Evolutionary conservation across 768 basidiomycete genomes (phyloP).

Genomic region (Leccinum incarnatum): DNA sequence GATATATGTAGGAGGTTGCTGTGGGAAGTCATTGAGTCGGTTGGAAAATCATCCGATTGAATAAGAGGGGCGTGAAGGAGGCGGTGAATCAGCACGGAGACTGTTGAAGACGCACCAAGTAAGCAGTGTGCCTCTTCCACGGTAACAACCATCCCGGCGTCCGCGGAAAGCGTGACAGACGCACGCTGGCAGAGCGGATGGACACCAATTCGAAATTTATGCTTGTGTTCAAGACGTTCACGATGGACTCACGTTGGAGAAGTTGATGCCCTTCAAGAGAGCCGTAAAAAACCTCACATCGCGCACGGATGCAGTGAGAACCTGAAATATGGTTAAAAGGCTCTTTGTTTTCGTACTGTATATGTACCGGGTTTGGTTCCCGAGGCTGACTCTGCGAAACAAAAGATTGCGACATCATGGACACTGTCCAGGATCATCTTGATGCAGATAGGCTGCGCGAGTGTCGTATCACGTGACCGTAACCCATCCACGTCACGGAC

Average conservation of each 20-base stretch:
- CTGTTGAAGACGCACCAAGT: constrained; percentile 51
- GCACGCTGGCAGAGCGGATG: constrained; percentile 53
- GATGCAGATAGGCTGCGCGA: not conserved
- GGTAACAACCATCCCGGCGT: constrained; percentile 64
- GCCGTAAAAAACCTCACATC: constrained; percentile 81
- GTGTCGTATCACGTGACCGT: constrained; percentile 16
- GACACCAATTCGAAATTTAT: constrained; percentile 6
- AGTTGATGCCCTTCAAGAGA: constrained; percentile 78
- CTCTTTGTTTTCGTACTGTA: not conserved
- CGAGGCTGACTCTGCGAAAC: constrained; percentile 20
- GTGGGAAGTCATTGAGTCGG: not conserved
- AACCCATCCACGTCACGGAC: not conserved
- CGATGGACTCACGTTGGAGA: constrained; percentile 61
- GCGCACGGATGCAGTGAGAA: constrained; percentile 69
- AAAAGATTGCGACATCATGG: constrained; percentile 20
- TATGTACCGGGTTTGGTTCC: constrained; percentile 25
- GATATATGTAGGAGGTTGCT: constrained; percentile 85
- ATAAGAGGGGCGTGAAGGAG: not conserved
- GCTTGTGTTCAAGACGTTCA: not conserved
- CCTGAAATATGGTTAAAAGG: constrained; percentile 29
- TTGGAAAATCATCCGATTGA: not conserved
- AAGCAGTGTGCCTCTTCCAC: constrained; percentile 86
- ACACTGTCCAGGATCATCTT: not conserved
- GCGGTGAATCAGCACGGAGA: constrained; percentile 3
- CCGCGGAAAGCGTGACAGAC: constrained; percentile 62